Evolutionary conservation across 2,329 filamentous ascomycete genomes (phyloP), one percentile per base, ranked within the genome.

Genomic region (Stagonosporopsis chrysanthemi): DNA sequence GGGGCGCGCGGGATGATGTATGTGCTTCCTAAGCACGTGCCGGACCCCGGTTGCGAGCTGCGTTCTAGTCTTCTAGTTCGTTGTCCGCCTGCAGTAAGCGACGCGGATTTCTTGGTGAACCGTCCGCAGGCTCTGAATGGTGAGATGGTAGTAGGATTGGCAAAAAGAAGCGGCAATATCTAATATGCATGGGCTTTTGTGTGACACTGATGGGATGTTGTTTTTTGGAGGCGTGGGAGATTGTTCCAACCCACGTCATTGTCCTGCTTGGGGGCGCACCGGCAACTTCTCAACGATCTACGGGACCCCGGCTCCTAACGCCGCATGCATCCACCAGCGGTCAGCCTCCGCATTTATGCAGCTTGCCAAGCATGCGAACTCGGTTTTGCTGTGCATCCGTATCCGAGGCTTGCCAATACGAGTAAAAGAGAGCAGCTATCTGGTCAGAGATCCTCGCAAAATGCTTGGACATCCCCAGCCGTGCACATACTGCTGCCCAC

Each of bases 21-120:
- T 48, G 45, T 26, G 48, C 55, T 60, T 52, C 35, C 51, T 49
- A 58, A 63, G 58, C 57, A 51, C 44, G 45, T 48, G 58, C 64
- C 65, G 64, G 57, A 29, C 52, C 52, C 54, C 52, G 56, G 60
- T 36, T 11, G 17, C 36, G n/a, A 39, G 36, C 17, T 39, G 39
- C 28, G 31, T 33, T 33, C 31, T 33, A 33, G 14, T 11, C 26
- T 51, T 26, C 42, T 65, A 63, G 62, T 60, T 61, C 49, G 48
- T 53, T 53, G 57, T 60, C 55, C 60, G 7, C 31, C 31, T 33
- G 31, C 14, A 60, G 62, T 66, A 57, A 65, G 61, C 59, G 57
- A 48, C 15, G 39, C 31, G 26, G 35, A 36, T 33, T 56, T 48
- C 56, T 57, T 48, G 40, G 42, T 39, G 38, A 57, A 39, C 38